These are phyloP conservation scores for Rubia peregrina DNA, from an alignment of 305 asterid genomes.

Conservation along the genomic window DNA sequence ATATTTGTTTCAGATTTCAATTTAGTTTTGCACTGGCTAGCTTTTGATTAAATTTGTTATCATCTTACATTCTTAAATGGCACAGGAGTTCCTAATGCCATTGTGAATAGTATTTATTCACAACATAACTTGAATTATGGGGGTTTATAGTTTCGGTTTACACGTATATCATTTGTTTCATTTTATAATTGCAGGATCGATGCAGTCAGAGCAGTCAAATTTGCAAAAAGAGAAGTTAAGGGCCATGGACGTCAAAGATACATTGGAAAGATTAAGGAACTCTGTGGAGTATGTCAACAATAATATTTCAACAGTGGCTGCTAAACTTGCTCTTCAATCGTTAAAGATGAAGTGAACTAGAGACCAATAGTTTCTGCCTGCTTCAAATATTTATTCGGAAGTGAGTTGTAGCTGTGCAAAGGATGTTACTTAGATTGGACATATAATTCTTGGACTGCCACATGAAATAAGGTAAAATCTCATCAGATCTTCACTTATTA, in stretches of 20 bases:
- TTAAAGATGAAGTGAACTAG: conserved; percentile 27
- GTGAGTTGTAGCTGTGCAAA: background rate
- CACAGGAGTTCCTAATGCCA: too few species aligned
- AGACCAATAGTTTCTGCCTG: background rate
- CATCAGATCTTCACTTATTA: background rate
- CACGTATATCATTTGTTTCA: background rate
- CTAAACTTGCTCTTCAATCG: conserved; percentile 83
- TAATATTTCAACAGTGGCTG: conserved; percentile 52
- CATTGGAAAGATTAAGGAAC: conserved; percentile 48
- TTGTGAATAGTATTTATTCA: background rate
- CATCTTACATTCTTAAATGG: background rate
- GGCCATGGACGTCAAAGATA: conserved; percentile 60
- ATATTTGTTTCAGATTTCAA: background rate
- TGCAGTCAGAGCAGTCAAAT: conserved; percentile 40
- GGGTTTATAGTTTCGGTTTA: background rate
- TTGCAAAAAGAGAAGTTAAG: conserved; percentile 51
- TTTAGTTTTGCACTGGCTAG: background rate
- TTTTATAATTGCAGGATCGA: conserved; percentile 36
- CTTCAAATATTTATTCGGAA: conserved; percentile 1
- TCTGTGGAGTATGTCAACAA: conserved; percentile 33
- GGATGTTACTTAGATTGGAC: background rate
- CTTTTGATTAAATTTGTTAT: background rate
- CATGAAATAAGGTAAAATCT: background rate
- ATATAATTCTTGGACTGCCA: background rate
- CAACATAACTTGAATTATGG: background rate